Conservation (phyloP, 2,329 filamentous ascomycete species). For the Colletotrichum echinochloae region DNA sequence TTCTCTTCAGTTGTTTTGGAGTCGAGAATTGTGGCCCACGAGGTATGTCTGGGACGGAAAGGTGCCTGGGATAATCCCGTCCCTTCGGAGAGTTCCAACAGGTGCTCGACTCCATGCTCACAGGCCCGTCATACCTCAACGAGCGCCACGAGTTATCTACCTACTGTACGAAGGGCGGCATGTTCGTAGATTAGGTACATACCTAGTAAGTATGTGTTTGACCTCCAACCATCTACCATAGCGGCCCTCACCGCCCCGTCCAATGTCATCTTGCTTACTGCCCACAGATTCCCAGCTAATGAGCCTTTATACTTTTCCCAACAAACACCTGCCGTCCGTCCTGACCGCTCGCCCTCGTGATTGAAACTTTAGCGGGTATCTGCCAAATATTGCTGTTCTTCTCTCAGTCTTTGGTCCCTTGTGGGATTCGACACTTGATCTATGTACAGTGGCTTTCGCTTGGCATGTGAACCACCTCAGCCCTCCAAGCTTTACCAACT, state of each 20-base stretch:
- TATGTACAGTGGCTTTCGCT: too few species aligned
- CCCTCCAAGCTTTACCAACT: conserved; percentile 10
- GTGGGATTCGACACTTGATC: conserved; percentile 8
- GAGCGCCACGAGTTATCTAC: neutral
- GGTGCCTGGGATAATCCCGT: conserved; percentile 35
- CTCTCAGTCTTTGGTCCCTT: conserved; percentile 4
- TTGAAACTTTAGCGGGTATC: conserved; percentile 13
- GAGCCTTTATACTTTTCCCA: neutral
- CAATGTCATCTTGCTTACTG: conserved; percentile 26
- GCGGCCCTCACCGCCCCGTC: conserved; percentile 28
- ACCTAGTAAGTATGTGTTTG: too few species aligned
- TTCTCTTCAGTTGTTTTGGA: conserved; percentile 21
- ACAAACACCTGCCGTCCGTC: neutral
- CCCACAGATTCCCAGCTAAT: neutral
- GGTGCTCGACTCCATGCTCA: conserved; percentile 18
- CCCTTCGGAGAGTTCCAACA: conserved; percentile 27
- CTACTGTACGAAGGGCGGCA: neutral
- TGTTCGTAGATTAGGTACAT: neutral
- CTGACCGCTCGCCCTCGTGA: neutral
- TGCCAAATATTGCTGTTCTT: neutral
- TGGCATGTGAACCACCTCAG: conserved; percentile 24
- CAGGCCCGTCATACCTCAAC: conserved; percentile 18
- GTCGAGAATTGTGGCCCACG: conserved; percentile 2
- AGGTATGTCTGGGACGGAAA: conserved; percentile 20
- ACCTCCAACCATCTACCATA: conserved; percentile 1